Evolutionary conservation across 73 alveolate genomes (phyloP), one percentile per base, ranked within the genome.

Genomic region (Uronychia binucleata): DNA sequence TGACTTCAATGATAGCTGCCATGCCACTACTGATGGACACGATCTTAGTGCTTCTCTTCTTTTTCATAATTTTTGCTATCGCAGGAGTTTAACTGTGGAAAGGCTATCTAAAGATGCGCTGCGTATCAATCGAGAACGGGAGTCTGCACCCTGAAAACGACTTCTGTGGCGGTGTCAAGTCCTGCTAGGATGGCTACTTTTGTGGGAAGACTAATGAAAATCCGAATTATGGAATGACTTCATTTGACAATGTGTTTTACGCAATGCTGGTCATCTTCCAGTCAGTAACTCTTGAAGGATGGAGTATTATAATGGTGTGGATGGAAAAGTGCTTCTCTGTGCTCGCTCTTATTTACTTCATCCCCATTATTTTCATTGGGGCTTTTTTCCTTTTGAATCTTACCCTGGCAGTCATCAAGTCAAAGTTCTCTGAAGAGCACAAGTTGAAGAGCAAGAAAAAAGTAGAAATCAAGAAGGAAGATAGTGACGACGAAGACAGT

Each of bases 41-140:
- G 0, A 81, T 97, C 0, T 88, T 97, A 14, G 96, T 98, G 67
- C 82, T 98, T 26, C 75, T 95, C 34, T 97, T 98, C 93, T 93
- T 97, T 91, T 93, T 89, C 87, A 75, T 97, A 0, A 90, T 98
- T 75, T 98, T 97, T 83, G 98, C 99, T 0, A 94, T 97, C 1
- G 99, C 99, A 26, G 99, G 99, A 32, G 85, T 81, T 29, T 94
- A 97, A 85, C 83, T 98, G 80, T 97, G 97, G 93, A 79, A 93
- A 79, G 99, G 99, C 0, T 83, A 83, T 57, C 93, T 97, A 30
- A 92, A 87, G 76, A 91, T 93, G 27, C 86, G 98, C 82, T 98
- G 99, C 75, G 81, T 96, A 78, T 57, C 74, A 75, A 60, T 86
- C 30, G 91, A 78, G 1, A 86, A 93, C 32, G 99, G 98, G 28